phyloP scores from a whole-genome alignment of 148 eudicot genomes.

The Suaeda aralocaspica region DNA sequence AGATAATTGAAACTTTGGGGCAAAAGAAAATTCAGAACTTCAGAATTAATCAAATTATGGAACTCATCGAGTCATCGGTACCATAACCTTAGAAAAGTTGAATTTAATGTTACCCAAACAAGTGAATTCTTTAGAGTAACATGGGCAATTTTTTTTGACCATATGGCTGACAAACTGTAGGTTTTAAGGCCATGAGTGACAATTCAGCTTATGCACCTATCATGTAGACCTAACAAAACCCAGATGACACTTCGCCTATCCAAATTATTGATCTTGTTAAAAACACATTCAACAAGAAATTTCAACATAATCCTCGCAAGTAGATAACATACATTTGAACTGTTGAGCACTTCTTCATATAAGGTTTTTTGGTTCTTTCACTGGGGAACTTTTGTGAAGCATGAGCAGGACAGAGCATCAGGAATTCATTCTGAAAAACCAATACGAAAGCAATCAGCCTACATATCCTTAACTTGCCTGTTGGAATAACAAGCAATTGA shows the following conservation, averaged over 20 bases:
- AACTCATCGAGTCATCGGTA: background rate
- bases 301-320: background rate
- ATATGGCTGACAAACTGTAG: background rate
- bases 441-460: background rate
- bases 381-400: slow-evolving; percentile 59
- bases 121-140: no score
- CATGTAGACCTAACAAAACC: background rate
- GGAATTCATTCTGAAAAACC: slow-evolving; percentile 47
- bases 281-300: background rate
- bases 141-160: no score
- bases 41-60: background rate
- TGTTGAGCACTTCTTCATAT: slow-evolving; percentile 27
- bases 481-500: background rate
- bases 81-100: no score
- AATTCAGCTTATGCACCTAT: background rate
- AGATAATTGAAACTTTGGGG: background rate
- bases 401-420: slow-evolving; percentile 77
- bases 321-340: slow-evolving; percentile 38
- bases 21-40: background rate
- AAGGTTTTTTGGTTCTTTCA: slow-evolving; percentile 51
- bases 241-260: background rate
- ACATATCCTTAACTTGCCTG: background rate
- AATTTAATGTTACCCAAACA: no score
- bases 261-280: background rate
- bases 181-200: background rate